Conservation (phyloP, 495 filamentous ascomycete species). For the Hypoxylon cercidicola region DNA sequence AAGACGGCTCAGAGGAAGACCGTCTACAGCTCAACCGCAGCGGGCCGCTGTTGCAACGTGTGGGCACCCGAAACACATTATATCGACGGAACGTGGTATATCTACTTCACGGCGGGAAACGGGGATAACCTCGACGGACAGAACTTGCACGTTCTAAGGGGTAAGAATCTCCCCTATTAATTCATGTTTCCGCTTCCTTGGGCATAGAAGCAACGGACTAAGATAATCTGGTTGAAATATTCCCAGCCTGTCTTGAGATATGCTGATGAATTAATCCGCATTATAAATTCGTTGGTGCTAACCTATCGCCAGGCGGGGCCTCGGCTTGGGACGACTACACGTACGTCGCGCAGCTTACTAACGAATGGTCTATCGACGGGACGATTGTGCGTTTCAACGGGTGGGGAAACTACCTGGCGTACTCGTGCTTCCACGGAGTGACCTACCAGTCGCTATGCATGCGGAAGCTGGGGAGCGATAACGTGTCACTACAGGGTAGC, state of each 20-base stretch:
- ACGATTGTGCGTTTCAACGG: constrained; percentile 51
- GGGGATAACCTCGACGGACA: constrained; percentile 47
- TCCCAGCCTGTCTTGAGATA: too few species aligned
- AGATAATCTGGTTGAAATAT: too few species aligned
- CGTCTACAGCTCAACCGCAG: constrained; percentile 54
- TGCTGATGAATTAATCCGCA: too few species aligned
- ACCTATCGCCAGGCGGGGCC: constrained; percentile 49
- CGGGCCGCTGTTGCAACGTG: constrained; percentile 60
- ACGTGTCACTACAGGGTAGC: constrained; percentile 42
- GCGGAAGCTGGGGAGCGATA: constrained; percentile 40
- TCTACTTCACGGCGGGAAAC: constrained; percentile 52
- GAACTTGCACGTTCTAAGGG: constrained; percentile 52
- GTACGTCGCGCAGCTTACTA: constrained; percentile 50
- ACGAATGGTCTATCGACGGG: constrained; percentile 61
- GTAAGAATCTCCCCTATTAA: constrained; percentile 11
- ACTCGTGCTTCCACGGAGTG: constrained; percentile 56
- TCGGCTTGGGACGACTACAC: constrained; percentile 54
- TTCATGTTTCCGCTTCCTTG: background rate
- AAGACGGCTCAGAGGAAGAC: constrained; percentile 58
- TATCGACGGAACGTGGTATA: constrained; percentile 60
- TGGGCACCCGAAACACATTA: constrained; percentile 67
- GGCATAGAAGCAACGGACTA: too few species aligned
- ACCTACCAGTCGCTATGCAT: constrained; percentile 60
- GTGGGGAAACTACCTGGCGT: constrained; percentile 56
- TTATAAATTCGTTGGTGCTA: constrained; percentile 4